A percentile compares a stretch with the other conserved stretches of the same genome.
Evolutionary conservation across 148 eudicot species (phyloP).

Genomic region (Rhododendron mucronatum): DNA sequence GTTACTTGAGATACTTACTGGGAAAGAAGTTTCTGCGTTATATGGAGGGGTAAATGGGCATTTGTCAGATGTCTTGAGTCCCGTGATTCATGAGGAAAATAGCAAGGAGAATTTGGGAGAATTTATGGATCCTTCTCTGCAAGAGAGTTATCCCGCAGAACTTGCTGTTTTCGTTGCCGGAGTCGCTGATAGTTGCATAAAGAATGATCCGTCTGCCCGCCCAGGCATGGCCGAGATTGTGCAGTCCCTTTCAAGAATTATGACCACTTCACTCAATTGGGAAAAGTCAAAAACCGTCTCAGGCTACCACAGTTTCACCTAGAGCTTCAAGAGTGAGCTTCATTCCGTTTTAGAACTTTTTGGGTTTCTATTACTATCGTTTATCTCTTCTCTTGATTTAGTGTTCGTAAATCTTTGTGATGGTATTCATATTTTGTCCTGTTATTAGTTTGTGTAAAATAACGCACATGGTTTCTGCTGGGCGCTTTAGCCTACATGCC

Average conservation of each 20-base stretch:
- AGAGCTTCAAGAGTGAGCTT: constrained; percentile 2
- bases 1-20: constrained; percentile 65
- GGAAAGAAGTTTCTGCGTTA: constrained; percentile 40
- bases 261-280: constrained; percentile 52
- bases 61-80: constrained; percentile 34
- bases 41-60: constrained; percentile 29
- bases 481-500: not conserved
- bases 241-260: constrained; percentile 48
- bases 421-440: not conserved
- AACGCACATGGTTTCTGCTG: not conserved
- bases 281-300: constrained; percentile 39
- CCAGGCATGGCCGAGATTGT: constrained; percentile 74
- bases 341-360: not conserved
- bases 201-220: constrained; percentile 52
- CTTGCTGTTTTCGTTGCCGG: constrained; percentile 36
- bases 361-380: not conserved
- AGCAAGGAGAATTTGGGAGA: constrained; percentile 34
- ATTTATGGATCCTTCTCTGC: constrained; percentile 53
- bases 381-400: not conserved
- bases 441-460: not conserved
- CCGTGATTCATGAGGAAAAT: constrained; percentile 32
- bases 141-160: constrained; percentile 62
- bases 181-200: constrained; percentile 50
- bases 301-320: constrained; percentile 6
- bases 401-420: not conserved